These are phyloP conservation scores for Saxophila tyrrhenica DNA, from an alignment of 495 filamentous ascomycete genomes.

Conservation along the genomic window DNA sequence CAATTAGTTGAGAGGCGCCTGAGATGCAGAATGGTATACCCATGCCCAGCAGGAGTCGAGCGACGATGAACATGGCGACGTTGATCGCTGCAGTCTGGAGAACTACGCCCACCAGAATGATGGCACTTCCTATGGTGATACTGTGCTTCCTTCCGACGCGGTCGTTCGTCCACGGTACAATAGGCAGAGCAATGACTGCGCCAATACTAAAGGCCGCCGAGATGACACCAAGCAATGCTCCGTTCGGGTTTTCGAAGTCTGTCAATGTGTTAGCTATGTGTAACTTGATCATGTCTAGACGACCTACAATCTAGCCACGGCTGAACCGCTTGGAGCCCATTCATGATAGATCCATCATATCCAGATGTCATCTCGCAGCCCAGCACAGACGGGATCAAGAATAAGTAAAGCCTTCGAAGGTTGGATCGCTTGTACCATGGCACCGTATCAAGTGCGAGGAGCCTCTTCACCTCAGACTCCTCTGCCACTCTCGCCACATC, in stretches of 20 bases:
- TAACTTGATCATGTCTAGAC: not conserved
- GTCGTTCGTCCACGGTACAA: conserved; percentile 61
- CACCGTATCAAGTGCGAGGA: conserved; percentile 43
- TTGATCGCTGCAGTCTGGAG: conserved; percentile 50
- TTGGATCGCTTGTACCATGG: conserved; percentile 55
- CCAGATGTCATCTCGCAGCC: conserved; percentile 63
- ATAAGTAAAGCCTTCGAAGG: conserved; percentile 47
- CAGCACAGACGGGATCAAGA: conserved; percentile 27
- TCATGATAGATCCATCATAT: conserved; percentile 63
- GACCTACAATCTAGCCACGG: conserved; percentile 45
- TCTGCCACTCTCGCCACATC: conserved; percentile 30
- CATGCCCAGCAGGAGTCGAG: conserved; percentile 61
- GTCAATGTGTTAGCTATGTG: conserved; percentile 34
- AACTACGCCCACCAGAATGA: conserved; percentile 64
- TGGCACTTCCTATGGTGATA: conserved; percentile 48
- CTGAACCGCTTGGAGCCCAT: conserved; percentile 50
- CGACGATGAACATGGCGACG: conserved; percentile 31
- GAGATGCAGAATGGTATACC: conserved; percentile 52
- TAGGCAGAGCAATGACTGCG: conserved; percentile 56
- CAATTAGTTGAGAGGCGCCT: conserved; percentile 51
- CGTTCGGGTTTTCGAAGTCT: conserved; percentile 33
- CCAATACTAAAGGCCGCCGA: conserved; percentile 43
- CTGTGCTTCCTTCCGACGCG: conserved; percentile 42
- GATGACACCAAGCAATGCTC: conserved; percentile 27
- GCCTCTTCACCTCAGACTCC: conserved; percentile 35